These are phyloP conservation scores for Metschnikowia baotianmanensis DNA, from an alignment of 805 yeast genomes.

Conservation along the genomic window DNA sequence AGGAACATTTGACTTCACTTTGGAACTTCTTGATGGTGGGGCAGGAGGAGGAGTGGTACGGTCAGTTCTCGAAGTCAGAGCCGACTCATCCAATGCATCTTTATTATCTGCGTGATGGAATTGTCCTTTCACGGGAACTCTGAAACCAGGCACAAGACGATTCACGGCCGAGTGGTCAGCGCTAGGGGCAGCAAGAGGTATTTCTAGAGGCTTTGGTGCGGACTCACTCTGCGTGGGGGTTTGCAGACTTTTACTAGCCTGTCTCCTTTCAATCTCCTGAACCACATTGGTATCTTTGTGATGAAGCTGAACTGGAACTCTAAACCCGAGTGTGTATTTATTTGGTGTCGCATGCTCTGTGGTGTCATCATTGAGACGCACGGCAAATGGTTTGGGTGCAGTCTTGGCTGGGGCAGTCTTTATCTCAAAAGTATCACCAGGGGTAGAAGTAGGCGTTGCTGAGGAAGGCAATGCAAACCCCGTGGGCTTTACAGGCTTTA, in stretches of 20 bases:
- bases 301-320: constrained; percentile 4
- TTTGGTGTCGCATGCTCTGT: too few species aligned
- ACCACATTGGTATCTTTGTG: background rate
- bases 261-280: background rate
- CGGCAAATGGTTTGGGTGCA: background rate
- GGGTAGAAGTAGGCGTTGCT: too few species aligned
- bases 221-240: too few species aligned
- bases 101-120: background rate
- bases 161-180: background rate
- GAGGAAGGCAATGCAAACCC: constrained; percentile 11
- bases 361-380: background rate
- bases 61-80: constrained; percentile 7
- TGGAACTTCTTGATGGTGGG: constrained; percentile 17
- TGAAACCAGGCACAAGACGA: constrained; percentile 1
- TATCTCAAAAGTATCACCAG: too few species aligned
- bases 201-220: background rate
- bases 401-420: too few species aligned
- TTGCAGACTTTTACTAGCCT: too few species aligned
- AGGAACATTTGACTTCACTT: constrained; percentile 2
- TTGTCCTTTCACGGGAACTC: constrained; percentile 2
- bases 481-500: constrained; percentile 13
- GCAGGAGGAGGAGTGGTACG: constrained; percentile 33
- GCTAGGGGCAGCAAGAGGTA: background rate
- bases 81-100: background rate
- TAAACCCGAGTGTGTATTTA: background rate